Percentiles rank a stretch among this genome's conserved stretches.
Evolutionary conservation across 164 flowering plant species (phyloP).

Genomic region (Taxillus chinensis): DNA sequence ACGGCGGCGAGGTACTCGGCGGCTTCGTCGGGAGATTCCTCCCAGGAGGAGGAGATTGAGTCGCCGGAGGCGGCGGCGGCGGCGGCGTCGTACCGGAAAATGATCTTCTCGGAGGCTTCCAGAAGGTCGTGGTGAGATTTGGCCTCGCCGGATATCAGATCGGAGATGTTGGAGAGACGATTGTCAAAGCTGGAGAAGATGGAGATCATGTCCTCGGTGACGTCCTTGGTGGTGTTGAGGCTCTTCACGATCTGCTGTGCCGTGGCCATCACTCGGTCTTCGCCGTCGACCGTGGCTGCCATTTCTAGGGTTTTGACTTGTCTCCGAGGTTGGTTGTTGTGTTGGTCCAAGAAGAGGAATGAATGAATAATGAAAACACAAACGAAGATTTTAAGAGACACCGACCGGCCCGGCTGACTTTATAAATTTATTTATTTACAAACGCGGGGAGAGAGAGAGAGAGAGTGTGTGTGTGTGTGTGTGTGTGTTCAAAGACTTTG

Average conservation of each 20-base stretch:
- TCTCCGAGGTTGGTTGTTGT: no score
- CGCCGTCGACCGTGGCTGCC: constrained; percentile 14
- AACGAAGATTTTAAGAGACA: no score
- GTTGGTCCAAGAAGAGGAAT: no score
- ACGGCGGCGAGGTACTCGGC: constrained; percentile 36
- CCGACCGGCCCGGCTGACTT: no score
- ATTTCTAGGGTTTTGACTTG: not conserved
- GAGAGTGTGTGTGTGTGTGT: no score
- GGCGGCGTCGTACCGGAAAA: constrained; percentile 23
- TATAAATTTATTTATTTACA: no score
- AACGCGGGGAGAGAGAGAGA: no score
- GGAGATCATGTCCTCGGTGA: constrained; percentile 30
- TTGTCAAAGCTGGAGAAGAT: constrained; percentile 39
- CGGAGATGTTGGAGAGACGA: constrained; percentile 26
- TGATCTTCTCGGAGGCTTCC: constrained; percentile 32
- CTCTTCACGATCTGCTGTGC: constrained; percentile 40
- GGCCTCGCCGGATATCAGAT: constrained; percentile 12
- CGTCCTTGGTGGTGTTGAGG: constrained; percentile 28
- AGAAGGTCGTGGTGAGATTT: constrained; percentile 8
- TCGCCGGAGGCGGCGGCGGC: not conserved
- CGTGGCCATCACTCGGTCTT: constrained; percentile 32
- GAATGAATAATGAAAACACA: no score
- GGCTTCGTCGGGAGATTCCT: constrained; percentile 27
- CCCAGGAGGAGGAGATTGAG: constrained; percentile 19
- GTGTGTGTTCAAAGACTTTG: no score